Evolutionary conservation across 306 rosid genomes (phyloP), one percentile per base, ranked within the genome.

Genomic region (Sesbania bispinosa): DNA sequence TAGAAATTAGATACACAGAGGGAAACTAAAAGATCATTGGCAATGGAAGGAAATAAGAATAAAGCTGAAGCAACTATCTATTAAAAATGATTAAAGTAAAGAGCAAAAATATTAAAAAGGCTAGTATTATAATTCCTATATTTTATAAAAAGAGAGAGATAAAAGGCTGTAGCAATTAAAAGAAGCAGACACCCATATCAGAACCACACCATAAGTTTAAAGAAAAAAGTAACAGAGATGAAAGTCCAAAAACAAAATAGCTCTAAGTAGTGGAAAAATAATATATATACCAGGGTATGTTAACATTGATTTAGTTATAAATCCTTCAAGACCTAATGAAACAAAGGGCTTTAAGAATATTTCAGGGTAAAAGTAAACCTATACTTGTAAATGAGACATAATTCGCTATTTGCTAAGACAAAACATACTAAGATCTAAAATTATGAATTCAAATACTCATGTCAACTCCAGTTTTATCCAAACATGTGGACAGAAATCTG

Each of bases 41-140:
- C 23, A 57, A 53, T 64, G 66, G 73, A 75, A 52, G 20, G 14
- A 53, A 27, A 14, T 42, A 42, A 18, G 18, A 70, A 65, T 45
- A 63, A 64, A 69, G 71, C 72, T 33, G 54, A 78, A 68, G 41
- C 26, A 13, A 21, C 62, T 8, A 32, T 41, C 16, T 79, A 10
- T 11, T 42, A 23, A 7, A 43, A 59, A 57, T 71, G 7, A 57
- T 43, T 30, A 41, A 57, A 16, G 43, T 42, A 19, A 55, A 29
- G 13, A 53, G 32, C 14, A 29, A 47, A 71, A 48, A 57, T 13
- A 71, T 67, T n/a, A n/a, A n/a, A n/a, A n/a, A n/a, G n/a, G n/a
- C n/a, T n/a, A n/a, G n/a, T n/a, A n/a, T n/a, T n/a, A n/a, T n/a
- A n/a, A n/a, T n/a, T n/a, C n/a, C n/a, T n/a, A n/a, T n/a, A n/a